phyloP scores from a whole-genome alignment of 129 eudicot species.

The Ambrosia artemisiifolia region DNA sequence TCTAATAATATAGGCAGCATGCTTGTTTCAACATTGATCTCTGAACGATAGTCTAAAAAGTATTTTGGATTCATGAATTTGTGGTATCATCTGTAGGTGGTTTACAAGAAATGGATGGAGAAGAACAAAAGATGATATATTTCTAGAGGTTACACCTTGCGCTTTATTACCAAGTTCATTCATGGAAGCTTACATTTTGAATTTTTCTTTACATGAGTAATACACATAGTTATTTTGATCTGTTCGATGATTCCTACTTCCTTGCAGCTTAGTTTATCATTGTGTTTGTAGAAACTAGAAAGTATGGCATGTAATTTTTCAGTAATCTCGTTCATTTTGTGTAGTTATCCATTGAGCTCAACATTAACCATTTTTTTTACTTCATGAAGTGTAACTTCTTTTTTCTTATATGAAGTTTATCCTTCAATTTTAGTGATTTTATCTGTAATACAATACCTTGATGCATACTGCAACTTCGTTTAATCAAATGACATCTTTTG shows the following conservation, averaged over 20 bases:
- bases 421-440: not conserved
- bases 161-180: slow-evolving; percentile 2
- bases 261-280: no score
- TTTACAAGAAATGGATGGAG: slow-evolving; percentile 92
- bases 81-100: slow-evolving; percentile 51
- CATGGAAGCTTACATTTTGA: slow-evolving; percentile 4
- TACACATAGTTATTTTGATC: slow-evolving; percentile 8
- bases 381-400: not conserved
- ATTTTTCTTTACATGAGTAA: slow-evolving; percentile 5
- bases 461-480: not conserved
- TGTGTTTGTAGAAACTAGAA: no score
- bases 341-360: not conserved
- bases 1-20: slow-evolving; percentile 18
- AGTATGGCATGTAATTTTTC: not conserved
- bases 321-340: not conserved
- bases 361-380: not conserved
- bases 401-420: not conserved
- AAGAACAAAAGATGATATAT: slow-evolving; percentile 83
- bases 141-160: slow-evolving; percentile 61
- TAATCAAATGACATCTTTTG: not conserved
- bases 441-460: not conserved
- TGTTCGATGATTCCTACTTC: slow-evolving; percentile 10
- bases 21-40: slow-evolving; percentile 5
- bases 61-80: not conserved
- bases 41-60: not conserved